phyloP scores from a whole-genome alignment of 1,139 yeast species.

The Zygosaccharomyces pseudobailii region DNA sequence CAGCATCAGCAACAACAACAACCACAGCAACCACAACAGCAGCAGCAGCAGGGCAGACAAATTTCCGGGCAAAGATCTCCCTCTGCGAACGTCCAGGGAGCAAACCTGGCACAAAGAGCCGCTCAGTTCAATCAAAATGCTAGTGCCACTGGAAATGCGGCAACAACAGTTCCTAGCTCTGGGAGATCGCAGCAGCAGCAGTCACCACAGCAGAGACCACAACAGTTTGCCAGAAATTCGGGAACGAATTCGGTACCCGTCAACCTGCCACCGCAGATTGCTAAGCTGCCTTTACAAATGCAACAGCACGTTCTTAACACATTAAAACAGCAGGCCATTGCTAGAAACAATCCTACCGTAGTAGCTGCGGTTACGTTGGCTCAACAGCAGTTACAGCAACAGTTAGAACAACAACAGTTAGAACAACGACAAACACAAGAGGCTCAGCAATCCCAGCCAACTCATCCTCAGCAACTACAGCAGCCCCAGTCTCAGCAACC shows the following conservation, averaged over 20 bases:
- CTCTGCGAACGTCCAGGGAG: slow-evolving; percentile 39
- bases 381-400: slow-evolving; percentile 34
- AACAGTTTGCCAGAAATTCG: slow-evolving; percentile 4
- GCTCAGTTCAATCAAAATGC: slow-evolving; percentile 2
- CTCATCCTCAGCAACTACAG: slow-evolving; percentile 16
- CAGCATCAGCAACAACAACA: slow-evolving; percentile 15
- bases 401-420: slow-evolving; percentile 22
- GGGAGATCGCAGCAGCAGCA: slow-evolving; percentile 35
- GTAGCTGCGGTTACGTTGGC: slow-evolving; percentile 39
- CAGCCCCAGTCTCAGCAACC: background rate
- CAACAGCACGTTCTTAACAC: slow-evolving; percentile 31
- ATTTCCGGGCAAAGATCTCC: slow-evolving; percentile 11
- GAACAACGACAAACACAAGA: slow-evolving; percentile 20
- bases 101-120: slow-evolving; percentile 18
- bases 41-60: slow-evolving; percentile 8
- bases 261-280: slow-evolving; percentile 34
- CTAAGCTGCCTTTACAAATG: slow-evolving; percentile 30
- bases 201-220: slow-evolving; percentile 4
- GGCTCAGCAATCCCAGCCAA: slow-evolving; percentile 4
- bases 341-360: slow-evolving; percentile 31
- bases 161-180: background rate
- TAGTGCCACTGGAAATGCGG: background rate
- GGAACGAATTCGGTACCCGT: slow-evolving; percentile 14
- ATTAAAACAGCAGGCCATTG: slow-evolving; percentile 32
- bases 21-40: slow-evolving; percentile 17